Conservation (phyloP, 73 alveolate species). For the Paramecium caudatum region DNA sequence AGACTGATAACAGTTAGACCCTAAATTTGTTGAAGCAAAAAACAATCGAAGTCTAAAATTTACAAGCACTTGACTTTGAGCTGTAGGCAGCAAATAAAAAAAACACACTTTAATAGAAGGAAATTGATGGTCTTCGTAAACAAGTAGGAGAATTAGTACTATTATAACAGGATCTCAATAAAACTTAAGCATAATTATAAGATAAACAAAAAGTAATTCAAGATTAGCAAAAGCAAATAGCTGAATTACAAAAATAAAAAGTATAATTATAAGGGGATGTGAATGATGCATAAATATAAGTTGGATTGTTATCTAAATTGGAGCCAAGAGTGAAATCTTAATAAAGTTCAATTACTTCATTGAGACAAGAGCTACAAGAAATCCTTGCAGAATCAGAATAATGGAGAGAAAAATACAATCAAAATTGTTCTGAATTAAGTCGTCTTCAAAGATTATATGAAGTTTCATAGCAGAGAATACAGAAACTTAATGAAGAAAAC, state of each 20-base stretch:
- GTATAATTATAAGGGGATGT: no score
- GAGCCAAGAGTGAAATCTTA: conserved; percentile 31
- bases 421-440: conserved; percentile 12
- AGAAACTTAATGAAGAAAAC: background rate
- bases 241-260: background rate
- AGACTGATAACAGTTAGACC: no score
- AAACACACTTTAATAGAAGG: background rate
- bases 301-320: background rate
- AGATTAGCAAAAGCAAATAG: background rate
- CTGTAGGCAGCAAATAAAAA: background rate
- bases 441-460: conserved; percentile 17
- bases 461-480: background rate
- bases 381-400: conserved; percentile 20
- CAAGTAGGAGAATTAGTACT: conserved; percentile 13
- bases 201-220: background rate
- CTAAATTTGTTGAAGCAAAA: background rate
- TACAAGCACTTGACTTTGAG: background rate
- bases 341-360: background rate
- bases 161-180: background rate
- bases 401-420: conserved; percentile 66
- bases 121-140: no score
- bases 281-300: background rate
- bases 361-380: conserved; percentile 51
- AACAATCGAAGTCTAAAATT: background rate
- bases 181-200: background rate